Evolutionary conservation across 805 yeast genomes (phyloP).

Genomic region (Yueomyces sinensis): DNA sequence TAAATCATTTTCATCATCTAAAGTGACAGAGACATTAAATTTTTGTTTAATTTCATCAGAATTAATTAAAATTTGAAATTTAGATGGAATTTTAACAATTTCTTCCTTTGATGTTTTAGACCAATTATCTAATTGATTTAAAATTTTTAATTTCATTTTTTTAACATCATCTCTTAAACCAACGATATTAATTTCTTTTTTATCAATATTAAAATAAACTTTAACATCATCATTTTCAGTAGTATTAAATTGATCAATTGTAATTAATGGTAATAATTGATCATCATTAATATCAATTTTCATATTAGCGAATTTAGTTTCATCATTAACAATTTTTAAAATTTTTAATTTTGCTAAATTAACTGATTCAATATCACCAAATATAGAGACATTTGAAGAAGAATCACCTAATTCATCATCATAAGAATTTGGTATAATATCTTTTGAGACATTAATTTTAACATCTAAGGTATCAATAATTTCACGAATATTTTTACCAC

Average conservation of each 20-base stretch:
- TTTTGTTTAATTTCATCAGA: slow-evolving; percentile 37
- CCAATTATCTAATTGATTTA: slow-evolving; percentile 31
- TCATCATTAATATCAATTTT: slow-evolving; percentile 33
- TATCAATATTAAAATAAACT: slow-evolving; percentile 9
- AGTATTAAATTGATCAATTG: slow-evolving; percentile 7
- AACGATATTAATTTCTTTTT: slow-evolving; percentile 36
- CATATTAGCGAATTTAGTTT: slow-evolving; percentile 45
- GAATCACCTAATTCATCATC: slow-evolving; percentile 49
- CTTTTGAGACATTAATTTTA: slow-evolving; percentile 43
- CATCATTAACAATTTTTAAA: slow-evolving; percentile 58
- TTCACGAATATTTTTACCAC: slow-evolving; percentile 72
- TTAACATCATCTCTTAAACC: slow-evolving; percentile 64
- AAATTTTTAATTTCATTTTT: slow-evolving; percentile 39
- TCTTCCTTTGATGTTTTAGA: slow-evolving; percentile 35
- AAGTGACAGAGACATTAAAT: slow-evolving; percentile 41
- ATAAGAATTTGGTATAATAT: slow-evolving; percentile 24
- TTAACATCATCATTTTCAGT: slow-evolving; percentile 19
- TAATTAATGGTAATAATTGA: slow-evolving; percentile 23
- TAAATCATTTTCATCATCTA: slow-evolving; percentile 30
- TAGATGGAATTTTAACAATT: slow-evolving; percentile 49
- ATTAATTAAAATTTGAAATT: slow-evolving; percentile 59
- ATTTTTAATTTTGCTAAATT: slow-evolving; percentile 59
- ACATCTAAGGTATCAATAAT: slow-evolving; percentile 61
- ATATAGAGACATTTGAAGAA: slow-evolving; percentile 48
- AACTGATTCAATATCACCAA: slow-evolving; percentile 80